Evolutionary conservation across 2,329 filamentous ascomycete species (phyloP), one percentile per base, ranked within the genome.

Genomic region (Tolypocladium pustulatum): DNA sequence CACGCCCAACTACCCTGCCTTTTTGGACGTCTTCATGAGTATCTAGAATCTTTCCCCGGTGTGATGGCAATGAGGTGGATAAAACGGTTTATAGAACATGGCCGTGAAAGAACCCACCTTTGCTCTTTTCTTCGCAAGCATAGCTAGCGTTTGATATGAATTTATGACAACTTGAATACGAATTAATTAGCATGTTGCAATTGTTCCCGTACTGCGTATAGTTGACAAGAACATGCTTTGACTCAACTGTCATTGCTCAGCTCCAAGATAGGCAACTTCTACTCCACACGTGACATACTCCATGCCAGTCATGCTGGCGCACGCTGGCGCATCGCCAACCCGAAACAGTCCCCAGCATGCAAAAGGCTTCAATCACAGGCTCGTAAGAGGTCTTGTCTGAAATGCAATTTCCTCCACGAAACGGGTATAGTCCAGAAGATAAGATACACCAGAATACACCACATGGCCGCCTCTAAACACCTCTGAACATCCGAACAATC

Each of bases 401-500:
- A 20, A 51, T 32, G 17, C 3, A 30, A 30, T 46, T 20, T 9
- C 15, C 46, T 5, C 25, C 25, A 51, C 27, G 4, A 52, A 34
- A 34, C 49, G 49, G 49, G 49, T 52, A 52, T 52, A 52, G 9
- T 52, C 49, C 53, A 54, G 34, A 54, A 34, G 20, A 38, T 25
- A 25, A 27, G 27, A 25, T 54, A 40, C 53, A 54, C 36, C 37
- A 37, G 2, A 22, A 52, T 10, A 52, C 30, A 52, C 30, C 3
- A n/a, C 30, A 3, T 52, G 4, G 20, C 55, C 30, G 1, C 54
- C 38, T 46, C 66, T 76, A 87, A 59, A 88, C 85, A 65, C 85
- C 85, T 63, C 91, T 84, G 73, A 96, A 93, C 83, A 95, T 82
- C 67, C 91, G 81, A 59, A 93, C 87, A 65, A 97, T 81, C 78